phyloP scores from a whole-genome alignment of 202 grass and related monocot species.

The Carex arenaria region DNA sequence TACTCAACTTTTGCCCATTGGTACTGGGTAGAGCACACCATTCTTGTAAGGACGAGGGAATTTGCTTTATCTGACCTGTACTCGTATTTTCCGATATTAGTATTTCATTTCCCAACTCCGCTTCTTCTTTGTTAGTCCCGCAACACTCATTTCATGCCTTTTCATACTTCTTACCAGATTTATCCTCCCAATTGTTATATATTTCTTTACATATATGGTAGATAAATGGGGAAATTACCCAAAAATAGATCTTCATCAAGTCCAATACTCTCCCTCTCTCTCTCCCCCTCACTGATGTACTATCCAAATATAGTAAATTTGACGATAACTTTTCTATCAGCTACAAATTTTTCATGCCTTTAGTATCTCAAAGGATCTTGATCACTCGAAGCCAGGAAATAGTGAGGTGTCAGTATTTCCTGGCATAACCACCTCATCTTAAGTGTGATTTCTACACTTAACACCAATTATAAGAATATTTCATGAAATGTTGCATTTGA shows the following conservation, averaged over 20 bases:
- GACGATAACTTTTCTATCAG: not conserved
- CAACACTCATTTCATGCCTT: not conserved
- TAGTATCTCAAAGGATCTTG: not conserved
- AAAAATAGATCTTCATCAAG: not conserved
- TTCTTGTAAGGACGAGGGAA: not conserved
- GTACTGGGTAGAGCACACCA: not conserved
- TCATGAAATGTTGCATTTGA: not conserved
- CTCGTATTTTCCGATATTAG: not conserved
- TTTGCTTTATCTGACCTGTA: not conserved
- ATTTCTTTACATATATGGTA: not conserved
- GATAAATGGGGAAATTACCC: not conserved
- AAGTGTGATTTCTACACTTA: not conserved
- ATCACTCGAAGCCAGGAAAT: not conserved
- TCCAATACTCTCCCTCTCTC: not conserved
- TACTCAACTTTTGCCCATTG: not conserved
- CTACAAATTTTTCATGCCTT: not conserved
- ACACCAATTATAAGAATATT: not conserved
- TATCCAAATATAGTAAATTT: slow-evolving; percentile 1
- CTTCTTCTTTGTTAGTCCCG: not conserved
- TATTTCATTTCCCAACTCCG: not conserved
- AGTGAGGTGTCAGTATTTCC: not conserved
- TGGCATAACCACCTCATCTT: not conserved
- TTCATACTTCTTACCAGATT: slow-evolving; percentile 5
- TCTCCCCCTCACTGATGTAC: not conserved
- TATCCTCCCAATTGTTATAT: not conserved